Evolutionary conservation across 2,329 filamentous ascomycete genomes (phyloP), one percentile per base, ranked within the genome.

Genomic region (Pyrenophora teres): DNA sequence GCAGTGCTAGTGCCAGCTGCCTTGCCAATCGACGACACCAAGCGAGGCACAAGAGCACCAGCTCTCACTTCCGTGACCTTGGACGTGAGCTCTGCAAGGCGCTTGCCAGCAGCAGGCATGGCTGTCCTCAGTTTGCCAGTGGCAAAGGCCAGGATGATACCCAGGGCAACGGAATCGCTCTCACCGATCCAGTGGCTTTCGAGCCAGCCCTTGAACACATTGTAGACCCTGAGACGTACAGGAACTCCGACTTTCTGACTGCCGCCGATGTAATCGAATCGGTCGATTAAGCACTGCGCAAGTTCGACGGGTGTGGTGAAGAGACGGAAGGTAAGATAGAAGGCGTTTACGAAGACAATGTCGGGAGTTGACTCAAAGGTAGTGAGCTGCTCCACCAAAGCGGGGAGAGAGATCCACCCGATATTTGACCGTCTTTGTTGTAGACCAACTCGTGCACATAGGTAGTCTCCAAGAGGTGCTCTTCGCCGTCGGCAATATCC

Each of bases 131-230:
- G 80, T 59, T 88, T 88, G 40, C 83, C 82, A 60, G 87, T 84
- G 2, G 93, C 92, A 73, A 99, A 99, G 1, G 84, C 80, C 30
- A 88, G 80, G 57, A 99, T 95, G 41, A 89, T 78, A 0, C 82
- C 79, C 7, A 99, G 79, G 1, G 92, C 91, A 10, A 85, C 82
- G 46, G 84, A 83, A 70, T 99, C 94, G 9, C 87, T 86, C 52
- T 91, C 85, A 57, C 90, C 85, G 40, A 89, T 86, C 93, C 94
- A 99, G 74, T 99, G 92, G 6, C 89, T 94, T 76, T 97, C 94
- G 16, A 99, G 79, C 94, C 94, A 99, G 36, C 90, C 89, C 75
- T 99, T 99, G 81, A 99, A 91, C 50, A 92, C 87, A 70, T 99
- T 97, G 78, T 95, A 97, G 1, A 97, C 91, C 44, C 94, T 86